These are phyloP conservation scores for Extremus antarcticus DNA, from an alignment of 495 filamentous ascomycete species.

Conservation along the genomic window DNA sequence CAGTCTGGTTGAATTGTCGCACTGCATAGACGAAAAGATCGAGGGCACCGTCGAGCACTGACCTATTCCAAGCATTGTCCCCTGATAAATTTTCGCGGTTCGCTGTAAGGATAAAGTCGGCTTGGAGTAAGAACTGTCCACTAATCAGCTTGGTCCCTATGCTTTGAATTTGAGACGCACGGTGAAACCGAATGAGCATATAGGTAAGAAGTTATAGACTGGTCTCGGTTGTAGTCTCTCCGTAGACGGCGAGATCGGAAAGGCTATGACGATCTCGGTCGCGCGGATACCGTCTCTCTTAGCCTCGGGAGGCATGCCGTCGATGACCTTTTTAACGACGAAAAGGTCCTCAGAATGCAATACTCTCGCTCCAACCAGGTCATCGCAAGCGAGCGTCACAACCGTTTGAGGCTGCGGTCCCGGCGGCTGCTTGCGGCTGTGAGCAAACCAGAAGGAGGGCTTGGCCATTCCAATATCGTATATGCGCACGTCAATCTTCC, in stretches of 20 bases:
- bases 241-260: conserved; percentile 8
- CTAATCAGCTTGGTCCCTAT: not conserved
- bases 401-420: not conserved
- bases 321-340: not conserved
- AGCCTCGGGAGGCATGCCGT: conserved; percentile 6
- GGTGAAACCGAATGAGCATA: conserved; percentile 11
- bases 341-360: not conserved
- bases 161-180: not conserved
- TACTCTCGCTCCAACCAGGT: not conserved
- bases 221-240: not conserved
- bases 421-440: too few relatives aligned
- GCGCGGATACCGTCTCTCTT: not conserved
- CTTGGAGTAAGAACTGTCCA: conserved; percentile 12
- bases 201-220: conserved; percentile 11
- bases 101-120: conserved; percentile 11
- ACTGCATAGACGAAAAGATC: conserved; percentile 9
- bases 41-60: not conserved
- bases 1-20: not conserved
- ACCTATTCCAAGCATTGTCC: conserved; percentile 1
- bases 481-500: conserved; percentile 6
- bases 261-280: conserved; percentile 5
- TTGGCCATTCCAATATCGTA: too few relatives aligned
- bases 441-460: not conserved
- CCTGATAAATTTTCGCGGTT: conserved; percentile 5
- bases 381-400: not conserved